Evolutionary conservation across 1,284 basidiomycete species (phyloP).

Genomic region (Heterobasidion annosum): DNA sequence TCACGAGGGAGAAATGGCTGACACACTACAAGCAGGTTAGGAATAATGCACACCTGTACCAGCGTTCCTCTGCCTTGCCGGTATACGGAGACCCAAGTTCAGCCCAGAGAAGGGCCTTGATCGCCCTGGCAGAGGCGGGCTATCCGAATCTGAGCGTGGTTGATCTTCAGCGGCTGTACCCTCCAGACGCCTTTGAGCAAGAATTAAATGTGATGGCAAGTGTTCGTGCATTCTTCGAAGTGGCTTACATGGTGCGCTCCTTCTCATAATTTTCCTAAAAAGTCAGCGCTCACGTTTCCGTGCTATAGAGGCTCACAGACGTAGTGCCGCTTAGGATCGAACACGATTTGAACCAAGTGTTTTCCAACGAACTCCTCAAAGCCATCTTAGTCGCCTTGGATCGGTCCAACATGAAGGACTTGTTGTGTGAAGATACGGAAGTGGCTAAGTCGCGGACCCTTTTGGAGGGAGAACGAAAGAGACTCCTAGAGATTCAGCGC

Average conservation of each 20-base stretch:
- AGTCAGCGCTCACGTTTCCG: neutral
- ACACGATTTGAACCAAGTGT: neutral
- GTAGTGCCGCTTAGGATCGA: neutral
- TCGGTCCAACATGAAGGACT: neutral
- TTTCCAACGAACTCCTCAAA: neutral
- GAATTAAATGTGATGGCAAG: constrained; percentile 41
- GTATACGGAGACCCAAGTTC: constrained; percentile 7
- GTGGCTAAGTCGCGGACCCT: neutral
- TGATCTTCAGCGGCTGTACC: constrained; percentile 29
- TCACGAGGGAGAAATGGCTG: constrained; percentile 24
- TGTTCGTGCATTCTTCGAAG: constrained; percentile 41
- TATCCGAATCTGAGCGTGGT: constrained; percentile 19
- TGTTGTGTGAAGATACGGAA: neutral
- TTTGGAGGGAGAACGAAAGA: neutral
- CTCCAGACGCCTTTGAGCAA: constrained; percentile 31
- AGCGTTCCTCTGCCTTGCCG: neutral
- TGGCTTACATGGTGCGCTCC: constrained; percentile 30
- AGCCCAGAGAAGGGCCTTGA: constrained; percentile 14
- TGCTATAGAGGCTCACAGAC: neutral
- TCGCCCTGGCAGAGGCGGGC: constrained; percentile 24
- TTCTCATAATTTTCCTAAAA: neutral
- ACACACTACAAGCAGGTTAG: constrained; percentile 23
- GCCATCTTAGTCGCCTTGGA: neutral
- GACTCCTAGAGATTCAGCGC: neutral
- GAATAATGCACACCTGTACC: constrained; percentile 1